Conservation (phyloP, 1,284 basidiomycete species). For the Marasmius sp. region DNA sequence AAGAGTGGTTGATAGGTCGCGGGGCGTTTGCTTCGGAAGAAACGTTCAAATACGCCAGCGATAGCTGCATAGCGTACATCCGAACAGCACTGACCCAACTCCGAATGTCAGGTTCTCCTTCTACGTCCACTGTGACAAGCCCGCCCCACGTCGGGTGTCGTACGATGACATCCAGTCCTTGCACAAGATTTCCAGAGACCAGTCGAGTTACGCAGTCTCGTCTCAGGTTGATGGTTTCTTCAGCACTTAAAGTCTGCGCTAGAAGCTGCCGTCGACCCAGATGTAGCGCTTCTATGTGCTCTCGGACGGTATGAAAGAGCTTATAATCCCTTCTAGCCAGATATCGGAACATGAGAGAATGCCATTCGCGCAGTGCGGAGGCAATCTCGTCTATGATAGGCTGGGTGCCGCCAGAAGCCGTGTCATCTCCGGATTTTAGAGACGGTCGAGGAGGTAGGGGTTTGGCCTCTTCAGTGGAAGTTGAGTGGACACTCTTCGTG, state of each 20-base stretch:
- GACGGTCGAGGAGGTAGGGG: slow-evolving; percentile 90
- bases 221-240: slow-evolving; percentile 83
- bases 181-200: slow-evolving; percentile 88
- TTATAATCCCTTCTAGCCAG: slow-evolving; percentile 87
- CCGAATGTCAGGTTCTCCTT: slow-evolving; percentile 70
- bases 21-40: slow-evolving; percentile 36
- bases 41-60: slow-evolving; percentile 79
- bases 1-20: slow-evolving; percentile 33
- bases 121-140: slow-evolving; percentile 82
- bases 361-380: slow-evolving; percentile 95
- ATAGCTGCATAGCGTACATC: slow-evolving; percentile 87
- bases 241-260: slow-evolving; percentile 83
- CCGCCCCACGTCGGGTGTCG: slow-evolving; percentile 91
- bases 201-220: slow-evolving; percentile 87
- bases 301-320: slow-evolving; percentile 84
- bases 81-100: slow-evolving; percentile 85
- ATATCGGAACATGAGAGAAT: slow-evolving; percentile 88
- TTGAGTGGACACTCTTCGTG: slow-evolving; percentile 58
- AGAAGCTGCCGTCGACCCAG: slow-evolving; percentile 88
- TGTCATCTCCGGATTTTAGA: slow-evolving; percentile 91
- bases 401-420: slow-evolving; percentile 76
- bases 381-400: slow-evolving; percentile 98
- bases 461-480: slow-evolving; percentile 69
- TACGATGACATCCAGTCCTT: slow-evolving; percentile 93
- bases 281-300: slow-evolving; percentile 91